Percentiles rank a stretch among this genome's conserved stretches.
These are phyloP conservation scores for Plenodomus lindquistii DNA, from an alignment of 2,329 filamentous ascomycete genomes.

Conservation along the genomic window DNA sequence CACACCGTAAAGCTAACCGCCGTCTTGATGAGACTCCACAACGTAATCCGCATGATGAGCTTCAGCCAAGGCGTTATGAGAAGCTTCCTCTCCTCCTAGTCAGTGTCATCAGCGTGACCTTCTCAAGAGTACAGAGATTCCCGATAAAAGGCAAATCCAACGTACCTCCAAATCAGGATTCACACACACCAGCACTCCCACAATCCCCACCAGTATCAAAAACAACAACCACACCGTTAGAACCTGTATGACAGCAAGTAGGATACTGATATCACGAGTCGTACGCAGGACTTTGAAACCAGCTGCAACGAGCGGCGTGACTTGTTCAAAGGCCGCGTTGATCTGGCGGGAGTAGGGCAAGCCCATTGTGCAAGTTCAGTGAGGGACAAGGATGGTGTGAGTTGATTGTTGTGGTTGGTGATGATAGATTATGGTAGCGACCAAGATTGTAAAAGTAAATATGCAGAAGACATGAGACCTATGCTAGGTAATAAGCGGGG, in stretches of 20 bases:
- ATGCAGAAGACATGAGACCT: too few relatives aligned
- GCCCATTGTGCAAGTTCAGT: conserved; percentile 54
- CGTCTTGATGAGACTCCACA: conserved; percentile 23
- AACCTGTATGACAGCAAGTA: conserved; percentile 54
- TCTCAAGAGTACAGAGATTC: neutral
- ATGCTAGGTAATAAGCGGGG: neutral
- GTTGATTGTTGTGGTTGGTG: too few relatives aligned
- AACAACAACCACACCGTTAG: conserved; percentile 49
- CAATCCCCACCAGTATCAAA: conserved; percentile 44
- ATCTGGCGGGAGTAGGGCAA: conserved; percentile 58
- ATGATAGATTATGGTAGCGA: too few relatives aligned
- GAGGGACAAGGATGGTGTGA: too few relatives aligned
- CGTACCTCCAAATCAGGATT: conserved; percentile 53
- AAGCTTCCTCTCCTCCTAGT: conserved; percentile 40
- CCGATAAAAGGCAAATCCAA: neutral
- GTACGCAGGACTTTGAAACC: conserved; percentile 56
- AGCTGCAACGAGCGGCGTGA: conserved; percentile 55
- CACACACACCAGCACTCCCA: conserved; percentile 50
- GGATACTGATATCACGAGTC: conserved; percentile 54
- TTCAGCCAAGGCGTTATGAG: conserved; percentile 51
- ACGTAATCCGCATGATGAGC: conserved; percentile 32
- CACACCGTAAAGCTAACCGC: conserved; percentile 1
- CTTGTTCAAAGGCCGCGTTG: conserved; percentile 56
- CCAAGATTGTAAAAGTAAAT: too few relatives aligned
- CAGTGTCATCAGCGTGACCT: neutral